Evolutionary conservation across 1,284 basidiomycete genomes (phyloP).

Genomic region (Baeospora myosura): DNA sequence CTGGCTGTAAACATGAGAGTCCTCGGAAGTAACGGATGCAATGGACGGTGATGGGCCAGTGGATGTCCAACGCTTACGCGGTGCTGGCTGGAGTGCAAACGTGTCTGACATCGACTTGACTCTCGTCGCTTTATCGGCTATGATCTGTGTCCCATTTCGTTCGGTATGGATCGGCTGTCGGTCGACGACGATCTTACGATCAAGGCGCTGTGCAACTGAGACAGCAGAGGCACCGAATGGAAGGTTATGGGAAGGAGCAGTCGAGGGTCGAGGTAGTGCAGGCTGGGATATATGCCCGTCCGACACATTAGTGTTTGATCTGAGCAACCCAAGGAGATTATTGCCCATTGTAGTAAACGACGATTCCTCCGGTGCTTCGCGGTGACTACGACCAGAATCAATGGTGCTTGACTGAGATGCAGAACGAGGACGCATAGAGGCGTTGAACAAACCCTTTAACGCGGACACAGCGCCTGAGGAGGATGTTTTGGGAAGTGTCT

Average conservation of each 20-base stretch:
- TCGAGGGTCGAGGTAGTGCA: background rate
- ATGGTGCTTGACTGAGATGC: constrained; percentile 44
- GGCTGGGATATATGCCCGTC: constrained; percentile 30
- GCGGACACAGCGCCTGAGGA: constrained; percentile 32
- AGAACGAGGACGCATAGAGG: constrained; percentile 47
- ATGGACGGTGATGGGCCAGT: constrained; percentile 17
- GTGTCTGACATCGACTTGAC: no score
- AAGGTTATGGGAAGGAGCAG: constrained; percentile 13
- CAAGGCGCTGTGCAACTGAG: constrained; percentile 25
- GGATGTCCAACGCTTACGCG: constrained; percentile 51
- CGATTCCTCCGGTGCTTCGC: constrained; percentile 27
- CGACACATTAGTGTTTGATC: background rate
- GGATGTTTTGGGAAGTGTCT: constrained; percentile 24
- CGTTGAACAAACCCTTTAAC: constrained; percentile 53
- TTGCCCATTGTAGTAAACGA: constrained; percentile 49
- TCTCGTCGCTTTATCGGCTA: no score
- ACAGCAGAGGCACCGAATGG: constrained; percentile 19
- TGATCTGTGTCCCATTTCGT: no score
- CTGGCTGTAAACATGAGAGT: background rate
- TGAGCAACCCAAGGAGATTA: constrained; percentile 45
- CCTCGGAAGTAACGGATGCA: background rate
- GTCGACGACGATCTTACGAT: constrained; percentile 51
- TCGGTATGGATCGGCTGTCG: no score
- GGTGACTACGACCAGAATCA: constrained; percentile 27
- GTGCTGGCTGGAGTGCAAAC: constrained; percentile 56